phyloP scores from a whole-genome alignment of 2,329 filamentous ascomycete species.

The Clarireedia hainanense region DNA sequence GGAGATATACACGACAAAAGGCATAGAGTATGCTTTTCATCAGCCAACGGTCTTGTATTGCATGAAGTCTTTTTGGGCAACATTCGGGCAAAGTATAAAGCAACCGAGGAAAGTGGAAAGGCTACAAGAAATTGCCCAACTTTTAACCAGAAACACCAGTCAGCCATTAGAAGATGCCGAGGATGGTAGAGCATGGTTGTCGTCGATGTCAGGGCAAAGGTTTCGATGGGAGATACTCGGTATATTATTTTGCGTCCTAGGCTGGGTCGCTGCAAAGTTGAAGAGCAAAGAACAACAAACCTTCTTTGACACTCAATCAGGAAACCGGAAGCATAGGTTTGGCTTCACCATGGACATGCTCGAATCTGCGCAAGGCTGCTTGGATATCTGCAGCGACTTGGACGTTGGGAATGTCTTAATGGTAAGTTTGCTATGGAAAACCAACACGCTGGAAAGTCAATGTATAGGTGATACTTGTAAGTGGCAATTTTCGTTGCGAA shows the following conservation, averaged over 20 bases:
- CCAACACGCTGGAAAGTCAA: slow-evolving; percentile 31
- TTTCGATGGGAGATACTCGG: slow-evolving; percentile 28
- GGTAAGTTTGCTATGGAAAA: slow-evolving; percentile 31
- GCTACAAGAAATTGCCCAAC: slow-evolving; percentile 16
- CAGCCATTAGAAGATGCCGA: slow-evolving; percentile 21
- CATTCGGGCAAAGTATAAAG: slow-evolving; percentile 15
- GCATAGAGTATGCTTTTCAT: slow-evolving; percentile 1
- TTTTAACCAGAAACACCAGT: slow-evolving; percentile 25
- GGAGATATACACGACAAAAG: background rate
- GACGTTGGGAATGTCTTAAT: slow-evolving; percentile 32
- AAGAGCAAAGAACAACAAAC: slow-evolving; percentile 15
- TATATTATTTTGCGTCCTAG: slow-evolving; percentile 19
- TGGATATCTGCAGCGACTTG: slow-evolving; percentile 30
- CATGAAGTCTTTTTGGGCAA: slow-evolving; percentile 19
- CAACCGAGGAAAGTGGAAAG: slow-evolving; percentile 18
- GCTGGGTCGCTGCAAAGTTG: slow-evolving; percentile 13
- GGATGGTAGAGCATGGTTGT: slow-evolving; percentile 23
- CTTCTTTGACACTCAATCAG: slow-evolving; percentile 22
- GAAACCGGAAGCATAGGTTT: slow-evolving; percentile 18
- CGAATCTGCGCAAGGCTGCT: slow-evolving; percentile 29
- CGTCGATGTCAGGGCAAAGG: slow-evolving; percentile 21
- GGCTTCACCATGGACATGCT: slow-evolving; percentile 24
- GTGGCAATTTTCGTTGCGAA: background rate
- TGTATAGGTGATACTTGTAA: slow-evolving; percentile 33
- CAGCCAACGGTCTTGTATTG: background rate